A percentile compares a stretch with the other conserved stretches of the same genome.
phyloP scores from a whole-genome alignment of 2,329 filamentous ascomycete species.

The Neonectria neomacrospora region DNA sequence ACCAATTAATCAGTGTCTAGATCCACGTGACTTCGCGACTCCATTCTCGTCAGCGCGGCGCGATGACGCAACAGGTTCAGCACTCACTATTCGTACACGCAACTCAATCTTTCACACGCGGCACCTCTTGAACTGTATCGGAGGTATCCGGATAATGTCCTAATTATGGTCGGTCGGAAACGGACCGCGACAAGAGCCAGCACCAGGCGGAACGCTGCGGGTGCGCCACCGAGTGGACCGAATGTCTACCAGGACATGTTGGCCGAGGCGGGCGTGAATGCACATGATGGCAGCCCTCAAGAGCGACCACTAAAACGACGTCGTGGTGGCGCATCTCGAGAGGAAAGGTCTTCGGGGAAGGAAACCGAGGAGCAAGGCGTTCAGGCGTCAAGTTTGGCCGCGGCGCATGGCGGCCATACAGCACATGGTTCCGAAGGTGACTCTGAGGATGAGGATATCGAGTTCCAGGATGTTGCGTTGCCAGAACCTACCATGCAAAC shows the following conservation, averaged over 20 bases:
- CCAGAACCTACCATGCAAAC: conserved; percentile 63
- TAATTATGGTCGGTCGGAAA: conserved; percentile 48
- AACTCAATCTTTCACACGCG: conserved; percentile 28
- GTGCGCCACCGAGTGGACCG: conserved; percentile 42
- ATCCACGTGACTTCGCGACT: conserved; percentile 39
- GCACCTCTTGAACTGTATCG: background rate
- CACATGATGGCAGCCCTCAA: conserved; percentile 39
- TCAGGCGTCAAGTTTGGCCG: background rate
- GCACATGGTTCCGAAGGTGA: conserved; percentile 44
- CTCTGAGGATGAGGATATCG: conserved; percentile 56
- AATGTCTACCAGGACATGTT: conserved; percentile 63
- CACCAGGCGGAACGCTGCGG: conserved; percentile 29
- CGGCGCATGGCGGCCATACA: conserved; percentile 11
- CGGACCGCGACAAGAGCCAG: conserved; percentile 41
- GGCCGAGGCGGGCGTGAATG: conserved; percentile 57
- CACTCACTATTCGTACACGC: conserved; percentile 30
- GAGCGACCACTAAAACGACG: conserved; percentile 56
- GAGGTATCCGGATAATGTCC: conserved; percentile 17
- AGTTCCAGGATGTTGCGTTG: conserved; percentile 63
- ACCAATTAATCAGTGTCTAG: background rate
- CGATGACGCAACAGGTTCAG: conserved; percentile 43
- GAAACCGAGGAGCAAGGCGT: background rate
- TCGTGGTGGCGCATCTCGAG: conserved; percentile 39
- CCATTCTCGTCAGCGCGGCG: conserved; percentile 1
- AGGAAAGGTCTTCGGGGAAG: background rate